A percentile compares a stretch with the other conserved stretches of the same genome.
Conservation (phyloP, 129 eudicot genomes). For the Pulicaria dysenterica region DNA sequence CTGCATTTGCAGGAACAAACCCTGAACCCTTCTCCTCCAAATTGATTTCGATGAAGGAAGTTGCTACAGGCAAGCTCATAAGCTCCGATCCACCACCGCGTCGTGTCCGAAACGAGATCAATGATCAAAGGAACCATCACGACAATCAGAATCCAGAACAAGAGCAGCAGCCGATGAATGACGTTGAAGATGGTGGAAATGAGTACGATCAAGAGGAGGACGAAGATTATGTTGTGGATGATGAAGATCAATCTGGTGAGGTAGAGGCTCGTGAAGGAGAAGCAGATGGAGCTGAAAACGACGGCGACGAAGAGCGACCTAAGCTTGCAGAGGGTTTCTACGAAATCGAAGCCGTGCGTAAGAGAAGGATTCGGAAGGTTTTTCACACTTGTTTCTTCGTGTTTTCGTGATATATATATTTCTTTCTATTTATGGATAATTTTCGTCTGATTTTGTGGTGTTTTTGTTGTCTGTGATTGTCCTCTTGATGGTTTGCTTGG, state of each 20-base stretch:
- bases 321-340: slow-evolving; percentile 80
- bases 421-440: not conserved
- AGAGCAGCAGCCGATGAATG: not conserved
- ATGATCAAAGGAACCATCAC: not conserved
- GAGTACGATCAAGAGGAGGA: slow-evolving; percentile 30
- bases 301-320: slow-evolving; percentile 36
- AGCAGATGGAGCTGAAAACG: not conserved
- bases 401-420: not conserved
- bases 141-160: not conserved
- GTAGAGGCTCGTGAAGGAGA: slow-evolving; percentile 12
- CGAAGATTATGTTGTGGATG: slow-evolving; percentile 28
- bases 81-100: not conserved
- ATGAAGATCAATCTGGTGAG: slow-evolving; percentile 26
- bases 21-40: not conserved
- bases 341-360: slow-evolving; percentile 72
- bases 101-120: not conserved
- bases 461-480: slow-evolving; percentile 29
- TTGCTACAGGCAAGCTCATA: not conserved
- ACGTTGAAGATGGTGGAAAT: not conserved
- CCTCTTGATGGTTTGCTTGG: slow-evolving; percentile 22
- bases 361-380: slow-evolving; percentile 71
- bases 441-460: slow-evolving; percentile 15
- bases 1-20: not conserved
- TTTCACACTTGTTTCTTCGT: not conserved
- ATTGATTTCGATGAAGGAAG: not conserved